These are phyloP conservation scores for Hymenoscyphus fructigenus DNA, from an alignment of 2,329 filamentous ascomycete species.

Conservation along the genomic window DNA sequence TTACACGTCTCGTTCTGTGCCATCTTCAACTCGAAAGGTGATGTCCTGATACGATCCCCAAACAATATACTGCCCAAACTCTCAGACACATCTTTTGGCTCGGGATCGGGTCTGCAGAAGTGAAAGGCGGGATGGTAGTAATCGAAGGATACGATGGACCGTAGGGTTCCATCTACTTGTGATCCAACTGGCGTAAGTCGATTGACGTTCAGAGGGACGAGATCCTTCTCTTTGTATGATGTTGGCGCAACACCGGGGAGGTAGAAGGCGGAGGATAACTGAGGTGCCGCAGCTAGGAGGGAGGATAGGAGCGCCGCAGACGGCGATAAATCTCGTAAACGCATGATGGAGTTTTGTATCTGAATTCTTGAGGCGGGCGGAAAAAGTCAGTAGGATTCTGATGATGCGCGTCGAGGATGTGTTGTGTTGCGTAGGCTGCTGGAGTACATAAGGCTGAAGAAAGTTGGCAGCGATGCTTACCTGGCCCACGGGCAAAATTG, in stretches of 20 bases:
- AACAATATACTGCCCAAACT: slow-evolving; percentile 95
- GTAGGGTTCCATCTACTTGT: slow-evolving; percentile 73
- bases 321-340: slow-evolving; percentile 32
- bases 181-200: slow-evolving; percentile 83
- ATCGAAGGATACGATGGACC: slow-evolving; percentile 93
- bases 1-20: slow-evolving; percentile 84
- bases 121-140: slow-evolving; percentile 89
- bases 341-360: slow-evolving; percentile 31
- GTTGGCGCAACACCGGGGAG: slow-evolving; percentile 93
- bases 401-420: not conserved
- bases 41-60: slow-evolving; percentile 96
- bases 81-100: slow-evolving; percentile 78
- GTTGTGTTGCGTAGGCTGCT: not conserved
- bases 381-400: not conserved
- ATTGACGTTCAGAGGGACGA: slow-evolving; percentile 89
- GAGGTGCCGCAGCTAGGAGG: slow-evolving; percentile 47
- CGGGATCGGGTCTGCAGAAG: slow-evolving; percentile 79
- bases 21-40: slow-evolving; percentile 89
- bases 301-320: slow-evolving; percentile 51
- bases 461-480: slow-evolving; percentile 2
- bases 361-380: slow-evolving; percentile 3
- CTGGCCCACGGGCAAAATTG: slow-evolving; percentile 2
- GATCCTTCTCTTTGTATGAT: slow-evolving; percentile 78
- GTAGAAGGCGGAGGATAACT: slow-evolving; percentile 76
- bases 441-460: not conserved